Conservation (phyloP, 305 asterid species). For the Coffea humblotiana region DNA sequence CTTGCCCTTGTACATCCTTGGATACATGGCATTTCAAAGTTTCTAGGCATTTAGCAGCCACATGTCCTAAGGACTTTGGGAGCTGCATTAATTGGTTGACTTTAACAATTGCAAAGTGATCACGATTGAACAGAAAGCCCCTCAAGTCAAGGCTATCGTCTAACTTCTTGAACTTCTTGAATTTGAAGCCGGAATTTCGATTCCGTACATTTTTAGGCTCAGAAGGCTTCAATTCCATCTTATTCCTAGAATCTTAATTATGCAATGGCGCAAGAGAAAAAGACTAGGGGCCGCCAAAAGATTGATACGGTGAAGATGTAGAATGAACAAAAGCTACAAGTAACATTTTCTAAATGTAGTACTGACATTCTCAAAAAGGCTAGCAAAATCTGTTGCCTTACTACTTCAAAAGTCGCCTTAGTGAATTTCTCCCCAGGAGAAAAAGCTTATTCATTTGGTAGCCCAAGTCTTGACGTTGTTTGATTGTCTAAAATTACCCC, state of each 20-base stretch:
- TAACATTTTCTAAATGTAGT: conserved; percentile 10
- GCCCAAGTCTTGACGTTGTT: neutral
- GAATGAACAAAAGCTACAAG: conserved; percentile 11
- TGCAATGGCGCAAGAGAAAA: neutral
- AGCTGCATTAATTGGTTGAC: too few species aligned
- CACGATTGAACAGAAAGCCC: neutral
- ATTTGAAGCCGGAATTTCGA: too few species aligned
- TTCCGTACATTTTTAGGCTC: too few species aligned
- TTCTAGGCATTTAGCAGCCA: too few species aligned
- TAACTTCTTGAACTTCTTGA: too few species aligned
- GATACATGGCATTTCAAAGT: too few species aligned
- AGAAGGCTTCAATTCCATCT: neutral
- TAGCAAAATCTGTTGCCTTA: conserved; percentile 13
- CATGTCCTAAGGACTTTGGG: too few species aligned
- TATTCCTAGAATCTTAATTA: neutral
- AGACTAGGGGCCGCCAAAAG: neutral
- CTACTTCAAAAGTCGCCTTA: conserved; percentile 8
- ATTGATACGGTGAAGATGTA: conserved; percentile 4
- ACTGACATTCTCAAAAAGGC: conserved; percentile 20
- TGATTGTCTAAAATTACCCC: too few species aligned
- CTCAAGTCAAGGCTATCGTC: too few species aligned
- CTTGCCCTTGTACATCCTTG: too few species aligned
- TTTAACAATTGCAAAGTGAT: neutral
- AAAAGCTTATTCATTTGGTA: conserved; percentile 16
- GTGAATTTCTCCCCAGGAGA: conserved; percentile 8